Evolutionary conservation across 1,284 basidiomycete genomes (phyloP).

Genomic region (Afroboletus lepidellus): DNA sequence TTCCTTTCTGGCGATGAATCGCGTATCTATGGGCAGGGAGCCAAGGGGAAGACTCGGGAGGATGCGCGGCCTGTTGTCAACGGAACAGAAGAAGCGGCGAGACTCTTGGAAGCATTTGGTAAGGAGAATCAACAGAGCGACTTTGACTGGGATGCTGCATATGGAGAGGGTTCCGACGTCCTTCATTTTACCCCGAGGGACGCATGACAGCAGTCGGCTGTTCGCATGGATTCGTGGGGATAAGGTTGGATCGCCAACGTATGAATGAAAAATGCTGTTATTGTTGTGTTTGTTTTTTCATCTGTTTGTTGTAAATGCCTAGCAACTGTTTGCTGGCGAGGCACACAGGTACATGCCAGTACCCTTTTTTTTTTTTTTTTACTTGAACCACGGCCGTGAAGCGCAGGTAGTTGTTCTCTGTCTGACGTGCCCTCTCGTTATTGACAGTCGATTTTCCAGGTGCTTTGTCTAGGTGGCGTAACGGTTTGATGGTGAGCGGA

Average conservation of each 20-base stretch:
- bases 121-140: slow-evolving; percentile 64
- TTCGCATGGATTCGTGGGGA: slow-evolving; percentile 6
- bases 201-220: slow-evolving; percentile 14
- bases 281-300: slow-evolving; percentile 18
- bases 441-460: slow-evolving; percentile 14
- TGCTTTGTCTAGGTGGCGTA: slow-evolving; percentile 7
- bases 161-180: slow-evolving; percentile 67
- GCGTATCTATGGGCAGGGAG: slow-evolving; percentile 68
- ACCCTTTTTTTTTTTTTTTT: neutral
- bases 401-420: neutral
- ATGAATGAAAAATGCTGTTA: slow-evolving; percentile 22
- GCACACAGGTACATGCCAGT: slow-evolving; percentile 1
- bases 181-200: slow-evolving; percentile 48
- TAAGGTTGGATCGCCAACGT: slow-evolving; percentile 17
- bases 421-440: slow-evolving; percentile 1
- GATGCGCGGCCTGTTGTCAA: slow-evolving; percentile 50
- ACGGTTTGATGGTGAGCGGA: slow-evolving; percentile 32
- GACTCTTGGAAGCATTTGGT: slow-evolving; percentile 61
- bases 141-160: slow-evolving; percentile 65
- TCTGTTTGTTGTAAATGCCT: slow-evolving; percentile 20
- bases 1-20: slow-evolving; percentile 53
- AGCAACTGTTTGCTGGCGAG: slow-evolving; percentile 23
- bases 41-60: slow-evolving; percentile 54
- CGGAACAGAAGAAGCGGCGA: slow-evolving; percentile 49
- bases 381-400: neutral